Percentiles rank a stretch among this genome's conserved stretches.
These are phyloP conservation scores for Cyberlindnera americana DNA, from an alignment of 805 yeast species.

Conservation along the genomic window DNA sequence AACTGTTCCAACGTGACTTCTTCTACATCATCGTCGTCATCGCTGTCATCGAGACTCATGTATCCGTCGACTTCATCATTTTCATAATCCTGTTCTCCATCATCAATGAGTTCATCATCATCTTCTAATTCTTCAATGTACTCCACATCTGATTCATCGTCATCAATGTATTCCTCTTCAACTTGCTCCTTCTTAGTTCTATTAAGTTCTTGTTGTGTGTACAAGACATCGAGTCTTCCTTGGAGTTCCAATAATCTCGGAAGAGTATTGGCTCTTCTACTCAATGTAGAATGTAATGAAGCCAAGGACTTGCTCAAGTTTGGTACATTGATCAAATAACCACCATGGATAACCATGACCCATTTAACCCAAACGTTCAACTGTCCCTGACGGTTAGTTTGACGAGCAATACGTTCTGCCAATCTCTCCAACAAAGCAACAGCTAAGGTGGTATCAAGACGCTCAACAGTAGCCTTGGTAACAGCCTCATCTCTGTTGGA, in stretches of 20 bases:
- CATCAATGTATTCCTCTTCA: conserved; percentile 36
- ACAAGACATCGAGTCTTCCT: conserved; percentile 71
- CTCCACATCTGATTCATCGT: conserved; percentile 44
- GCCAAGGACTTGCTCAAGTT: conserved; percentile 56
- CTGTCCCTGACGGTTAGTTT: conserved; percentile 49
- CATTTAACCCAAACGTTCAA: conserved; percentile 80
- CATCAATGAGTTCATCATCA: conserved; percentile 35
- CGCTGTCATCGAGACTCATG: conserved; percentile 29
- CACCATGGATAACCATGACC: conserved; percentile 81
- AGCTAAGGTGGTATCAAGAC: conserved; percentile 53
- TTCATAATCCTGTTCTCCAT: conserved; percentile 28
- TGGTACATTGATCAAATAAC: conserved; percentile 44
- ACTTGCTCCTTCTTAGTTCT: conserved; percentile 37
- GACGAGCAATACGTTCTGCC: conserved; percentile 57
- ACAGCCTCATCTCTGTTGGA: conserved; percentile 46
- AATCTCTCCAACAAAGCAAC: conserved; percentile 53
- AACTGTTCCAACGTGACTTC: conserved; percentile 11
- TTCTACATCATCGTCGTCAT: conserved; percentile 29
- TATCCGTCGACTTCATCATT: conserved; percentile 28
- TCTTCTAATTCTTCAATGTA: conserved; percentile 63
- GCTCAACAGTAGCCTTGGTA: conserved; percentile 51
- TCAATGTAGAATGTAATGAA: conserved; percentile 60
- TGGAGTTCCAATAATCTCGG: conserved; percentile 75
- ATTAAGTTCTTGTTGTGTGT: conserved; percentile 59
- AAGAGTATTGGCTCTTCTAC: conserved; percentile 61